Evolutionary conservation across 305 asterid genomes (phyloP), one percentile per base, ranked within the genome.

Genomic region (Solanum aculeatissimum): DNA sequence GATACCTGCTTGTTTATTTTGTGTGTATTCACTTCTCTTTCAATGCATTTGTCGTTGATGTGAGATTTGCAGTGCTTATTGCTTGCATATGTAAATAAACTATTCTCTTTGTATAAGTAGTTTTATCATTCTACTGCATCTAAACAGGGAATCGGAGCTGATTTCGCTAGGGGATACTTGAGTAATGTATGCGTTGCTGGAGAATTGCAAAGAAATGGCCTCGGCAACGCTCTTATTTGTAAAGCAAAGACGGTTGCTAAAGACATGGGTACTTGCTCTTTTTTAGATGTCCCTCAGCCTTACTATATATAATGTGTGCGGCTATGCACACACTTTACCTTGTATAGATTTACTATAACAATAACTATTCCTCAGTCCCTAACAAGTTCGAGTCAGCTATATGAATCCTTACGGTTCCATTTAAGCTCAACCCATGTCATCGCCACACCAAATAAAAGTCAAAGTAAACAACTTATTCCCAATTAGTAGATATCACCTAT

Each of bases 91-190:
- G 40, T 25, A 14, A 4, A 63, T 25, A 13, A 25, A 27, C 19
- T 0, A 2, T 40, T 13, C 47, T 32, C 18, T 27, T 77, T 51
- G 27, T 77, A 27, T 16, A 49, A 77, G 27, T 29, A 29, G 29
- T 51, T 18, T 9, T 29, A 77, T 77, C 47, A 6, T 77, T 77
- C 18, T 77, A 29, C 29, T 87, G 83, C 86, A 86, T 87, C 75
- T 88, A 14, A 60, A 87, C 91, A 96, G 97, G 98, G 95, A 86
- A 90, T 91, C 68, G 98, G 97, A 85, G 93, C 95, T 82, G 97
- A 96, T 90, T 93, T 93, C 89, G 97, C 95, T 1, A 93, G 99
- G 89, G 99, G 97, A 40, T 95, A 96, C 89, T 89, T 96, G 70
- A 93, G 96, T 87, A 95, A 95, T 75, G 97, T 96, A 71, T 95